Percentiles rank a stretch among this genome's conserved stretches.
These are phyloP conservation scores for Phialophora tarda DNA, from an alignment of 2,329 filamentous ascomycete species.

Conservation along the genomic window DNA sequence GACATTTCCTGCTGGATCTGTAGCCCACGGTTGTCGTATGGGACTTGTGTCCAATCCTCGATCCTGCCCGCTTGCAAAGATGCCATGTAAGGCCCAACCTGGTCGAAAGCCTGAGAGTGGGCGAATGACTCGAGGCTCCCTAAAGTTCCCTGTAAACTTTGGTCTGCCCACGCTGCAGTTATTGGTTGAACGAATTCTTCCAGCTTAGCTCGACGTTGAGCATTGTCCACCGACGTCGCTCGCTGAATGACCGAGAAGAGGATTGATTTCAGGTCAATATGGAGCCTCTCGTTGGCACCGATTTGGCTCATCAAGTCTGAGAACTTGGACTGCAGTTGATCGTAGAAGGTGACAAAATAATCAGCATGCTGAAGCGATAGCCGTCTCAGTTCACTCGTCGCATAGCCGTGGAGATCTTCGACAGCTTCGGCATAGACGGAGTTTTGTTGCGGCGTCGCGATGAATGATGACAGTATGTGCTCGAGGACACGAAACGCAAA, in stretches of 20 bases:
- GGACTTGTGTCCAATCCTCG: constrained; percentile 79
- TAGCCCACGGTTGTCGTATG: constrained; percentile 79
- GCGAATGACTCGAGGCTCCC: constrained; percentile 80
- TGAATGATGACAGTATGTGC: constrained; percentile 83
- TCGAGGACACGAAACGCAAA: constrained; percentile 91
- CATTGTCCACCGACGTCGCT: constrained; percentile 72
- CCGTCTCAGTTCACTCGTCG: constrained; percentile 84
- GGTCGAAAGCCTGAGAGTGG: constrained; percentile 75
- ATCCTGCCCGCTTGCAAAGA: constrained; percentile 74
- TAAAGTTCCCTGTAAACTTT: constrained; percentile 70
- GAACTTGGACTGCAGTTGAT: constrained; percentile 81
- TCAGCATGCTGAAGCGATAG: constrained; percentile 90
- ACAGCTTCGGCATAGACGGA: constrained; percentile 83
- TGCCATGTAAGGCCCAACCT: constrained; percentile 79
- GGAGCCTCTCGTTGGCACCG: constrained; percentile 77
- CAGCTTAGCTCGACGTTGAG: constrained; percentile 73
- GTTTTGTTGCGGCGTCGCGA: constrained; percentile 72
- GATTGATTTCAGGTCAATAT: constrained; percentile 85
- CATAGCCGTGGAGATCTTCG: constrained; percentile 83
- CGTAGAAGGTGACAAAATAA: constrained; percentile 84
- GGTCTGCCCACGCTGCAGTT: constrained; percentile 76
- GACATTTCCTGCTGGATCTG: constrained; percentile 79
- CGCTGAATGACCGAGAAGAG: constrained; percentile 96
- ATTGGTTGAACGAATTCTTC: constrained; percentile 81
- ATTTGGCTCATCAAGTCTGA: constrained; percentile 77